phyloP scores from a whole-genome alignment of 75 land plant species.

The Pinus taeda region DNA sequence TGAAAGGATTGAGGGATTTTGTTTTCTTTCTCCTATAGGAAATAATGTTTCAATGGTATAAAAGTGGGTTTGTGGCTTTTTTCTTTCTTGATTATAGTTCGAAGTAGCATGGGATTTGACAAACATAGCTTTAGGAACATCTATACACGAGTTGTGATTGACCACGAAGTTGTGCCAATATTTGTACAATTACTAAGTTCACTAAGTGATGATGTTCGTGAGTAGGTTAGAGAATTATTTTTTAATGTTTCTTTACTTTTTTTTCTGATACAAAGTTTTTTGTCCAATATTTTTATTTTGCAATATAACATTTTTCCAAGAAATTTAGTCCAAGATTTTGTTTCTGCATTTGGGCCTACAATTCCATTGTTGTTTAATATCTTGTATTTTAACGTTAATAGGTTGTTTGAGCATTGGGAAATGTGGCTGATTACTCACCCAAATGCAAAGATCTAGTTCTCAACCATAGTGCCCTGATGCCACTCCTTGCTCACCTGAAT shows the following conservation, averaged over 20 bases:
- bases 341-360: too few species aligned
- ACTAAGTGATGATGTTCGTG: conserved; percentile 72
- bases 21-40: too few species aligned
- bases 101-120: conserved; percentile 89
- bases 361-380: background rate
- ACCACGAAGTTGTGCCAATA: conserved; percentile 59
- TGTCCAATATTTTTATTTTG: too few species aligned
- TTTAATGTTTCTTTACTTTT: background rate
- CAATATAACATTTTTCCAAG: too few species aligned
- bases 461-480: conserved; percentile 66
- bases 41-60: too few species aligned
- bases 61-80: too few species aligned
- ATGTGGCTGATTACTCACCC: conserved; percentile 85
- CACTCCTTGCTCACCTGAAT: conserved; percentile 70
- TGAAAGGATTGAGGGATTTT: too few species aligned
- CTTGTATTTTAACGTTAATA: background rate
- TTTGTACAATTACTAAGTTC: conserved; percentile 58
- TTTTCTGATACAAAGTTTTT: background rate
- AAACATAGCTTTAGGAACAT: conserved; percentile 81
- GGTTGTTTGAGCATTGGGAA: conserved; percentile 83
- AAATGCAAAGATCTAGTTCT: conserved; percentile 73
- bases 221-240: conserved; percentile 41
- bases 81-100: conserved; percentile 30
- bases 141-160: conserved; percentile 75
- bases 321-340: too few species aligned